Conservation (phyloP, 2,329 filamentous ascomycete genomes). For the Cladosporium velox region DNA sequence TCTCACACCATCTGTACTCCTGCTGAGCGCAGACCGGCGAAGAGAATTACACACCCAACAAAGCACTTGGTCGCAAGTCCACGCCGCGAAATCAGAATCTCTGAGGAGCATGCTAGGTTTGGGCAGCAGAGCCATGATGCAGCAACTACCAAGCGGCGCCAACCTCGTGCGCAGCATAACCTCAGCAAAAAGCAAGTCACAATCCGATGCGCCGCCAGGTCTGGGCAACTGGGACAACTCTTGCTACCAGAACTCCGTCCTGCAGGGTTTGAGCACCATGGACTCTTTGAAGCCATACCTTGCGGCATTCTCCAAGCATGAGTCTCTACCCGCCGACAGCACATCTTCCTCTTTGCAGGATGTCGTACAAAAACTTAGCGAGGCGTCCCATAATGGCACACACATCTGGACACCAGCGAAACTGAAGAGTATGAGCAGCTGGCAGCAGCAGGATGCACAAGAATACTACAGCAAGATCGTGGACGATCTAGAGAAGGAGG, state of each 20-base stretch:
- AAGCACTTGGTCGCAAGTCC: slow-evolving; percentile 34
- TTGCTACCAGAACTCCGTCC: slow-evolving; percentile 95
- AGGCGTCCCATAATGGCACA: slow-evolving; percentile 68
- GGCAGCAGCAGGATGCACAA: slow-evolving; percentile 95
- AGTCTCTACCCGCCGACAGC: slow-evolving; percentile 21
- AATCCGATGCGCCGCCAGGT: slow-evolving; percentile 54
- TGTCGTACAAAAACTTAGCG: slow-evolving; percentile 70
- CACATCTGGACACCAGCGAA: slow-evolving; percentile 79
- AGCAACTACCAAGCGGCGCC: slow-evolving; percentile 38
- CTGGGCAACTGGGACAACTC: slow-evolving; percentile 92
- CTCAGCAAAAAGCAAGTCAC: slow-evolving; percentile 26
- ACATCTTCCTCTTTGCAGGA: slow-evolving; percentile 56
- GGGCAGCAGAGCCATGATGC: slow-evolving; percentile 40
- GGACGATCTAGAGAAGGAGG: slow-evolving; percentile 61
- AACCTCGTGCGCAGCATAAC: slow-evolving; percentile 36
- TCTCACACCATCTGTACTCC: slow-evolving; percentile 56
- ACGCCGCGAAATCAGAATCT: slow-evolving; percentile 42
- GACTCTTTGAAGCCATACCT: slow-evolving; percentile 69
- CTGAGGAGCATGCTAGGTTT: slow-evolving; percentile 42
- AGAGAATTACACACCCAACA: slow-evolving; percentile 33
- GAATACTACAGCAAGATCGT: slow-evolving; percentile 89
- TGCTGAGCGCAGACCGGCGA: slow-evolving; percentile 57
- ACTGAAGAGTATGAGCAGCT: slow-evolving; percentile 90
- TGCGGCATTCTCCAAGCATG: background rate
- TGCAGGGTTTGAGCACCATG: slow-evolving; percentile 71